Conservation (phyloP, 257 asterid species). For the Jacaranda mimosifolia region DNA sequence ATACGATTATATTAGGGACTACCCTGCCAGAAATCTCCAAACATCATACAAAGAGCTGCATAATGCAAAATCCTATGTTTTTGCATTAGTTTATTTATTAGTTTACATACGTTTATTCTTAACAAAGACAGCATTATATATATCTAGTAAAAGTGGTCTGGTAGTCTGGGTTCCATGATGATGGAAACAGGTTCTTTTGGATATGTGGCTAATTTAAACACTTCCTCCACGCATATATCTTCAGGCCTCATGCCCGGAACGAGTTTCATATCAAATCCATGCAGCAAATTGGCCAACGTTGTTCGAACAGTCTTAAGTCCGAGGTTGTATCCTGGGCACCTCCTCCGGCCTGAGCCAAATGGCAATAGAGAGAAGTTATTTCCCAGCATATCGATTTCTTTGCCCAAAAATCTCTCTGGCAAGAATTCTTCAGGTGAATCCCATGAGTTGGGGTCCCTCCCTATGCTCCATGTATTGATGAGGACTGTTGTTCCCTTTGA, state of each 20-base stretch:
- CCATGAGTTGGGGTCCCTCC: conserved; percentile 12
- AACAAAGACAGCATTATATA: too few species aligned
- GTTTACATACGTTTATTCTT: too few species aligned
- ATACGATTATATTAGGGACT: too few species aligned
- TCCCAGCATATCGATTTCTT: conserved; percentile 9
- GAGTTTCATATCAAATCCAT: conserved; percentile 47
- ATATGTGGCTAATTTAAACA: conserved; percentile 38
- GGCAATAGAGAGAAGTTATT: too few species aligned
- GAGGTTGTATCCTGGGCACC: too few species aligned
- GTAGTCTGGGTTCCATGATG: too few species aligned
- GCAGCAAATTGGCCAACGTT: conserved; percentile 46
- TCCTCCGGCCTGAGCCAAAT: too few species aligned
- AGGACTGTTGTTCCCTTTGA: conserved; percentile 23
- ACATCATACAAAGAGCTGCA: too few species aligned
- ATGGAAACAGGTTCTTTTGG: conserved; percentile 37
- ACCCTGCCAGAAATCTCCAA: too few species aligned
- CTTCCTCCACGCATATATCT: conserved; percentile 48
- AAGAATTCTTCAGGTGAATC: conserved; percentile 5
- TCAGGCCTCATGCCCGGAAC: conserved; percentile 35
- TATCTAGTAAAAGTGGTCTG: too few species aligned
- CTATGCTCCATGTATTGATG: conserved; percentile 26
- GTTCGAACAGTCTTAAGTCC: conserved; percentile 43
- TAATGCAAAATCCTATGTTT: too few species aligned
- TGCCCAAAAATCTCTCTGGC: conserved; percentile 35
- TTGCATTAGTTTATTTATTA: too few species aligned